Base-by-base conservation (phyloP, 495 filamentous ascomycete species). In the Platismatia glauca region DNA sequence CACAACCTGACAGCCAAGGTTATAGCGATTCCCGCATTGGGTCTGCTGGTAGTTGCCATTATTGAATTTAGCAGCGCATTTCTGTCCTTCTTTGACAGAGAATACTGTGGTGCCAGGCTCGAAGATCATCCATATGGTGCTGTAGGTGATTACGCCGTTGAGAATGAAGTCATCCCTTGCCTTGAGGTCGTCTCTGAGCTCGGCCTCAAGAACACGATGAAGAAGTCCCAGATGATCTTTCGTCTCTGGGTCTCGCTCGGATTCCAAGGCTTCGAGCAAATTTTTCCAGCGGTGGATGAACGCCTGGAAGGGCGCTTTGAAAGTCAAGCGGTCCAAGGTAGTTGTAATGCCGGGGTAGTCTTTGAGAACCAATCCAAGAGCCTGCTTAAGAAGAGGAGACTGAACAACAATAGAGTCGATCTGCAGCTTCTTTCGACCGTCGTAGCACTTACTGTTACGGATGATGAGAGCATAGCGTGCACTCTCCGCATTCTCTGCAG, bases 271-370 rank as follows among this genome's bases (percentile, higher is more conserved):
- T 18, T 74, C 61, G 22, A 71, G 61, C 50, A 90, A 77, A 38
- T 78, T 73, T 6, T 75, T 67, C 87, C 87, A 90, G 29, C 86
- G 79, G 71, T 89, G 83, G 43, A 89, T 81, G 43, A 89, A 81
- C 0, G 83, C 81, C 69, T 81, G 71, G 69, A 89, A 89, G 0
- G 82, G 83, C 0, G 75, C 76, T 22, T 70, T 70, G 67, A 89
- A 87, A 55, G 82, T 80, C 7, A 89, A 73, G 0, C 81, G 79
- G 56, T 82, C 73, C 16, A 89, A 71, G 20, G 75, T 80, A 39
- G 82, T 78, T 0, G 85, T 85, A 18, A 89, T 77, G 27, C 86
- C 84, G 4, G 84, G 83, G 67, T 89, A 90, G 29, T 79, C 81
- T 35, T 78, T 75, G 50, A 89, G 72, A 9, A 86, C 79, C 20